Evolutionary conservation across 73 alveolate genomes (phyloP).

Genomic region (Paramecium bursaria): DNA sequence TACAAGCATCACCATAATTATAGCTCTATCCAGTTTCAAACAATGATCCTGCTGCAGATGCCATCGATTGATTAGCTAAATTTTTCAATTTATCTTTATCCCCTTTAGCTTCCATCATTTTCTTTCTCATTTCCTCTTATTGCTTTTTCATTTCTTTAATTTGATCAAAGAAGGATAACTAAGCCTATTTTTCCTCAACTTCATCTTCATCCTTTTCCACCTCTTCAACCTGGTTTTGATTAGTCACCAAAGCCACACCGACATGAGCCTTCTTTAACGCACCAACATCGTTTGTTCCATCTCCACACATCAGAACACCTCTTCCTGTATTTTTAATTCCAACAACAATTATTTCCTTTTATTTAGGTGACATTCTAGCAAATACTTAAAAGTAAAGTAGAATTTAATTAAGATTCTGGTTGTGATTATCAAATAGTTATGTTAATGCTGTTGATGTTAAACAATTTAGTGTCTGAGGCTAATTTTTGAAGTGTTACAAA

Average conservation of each 20-base stretch:
- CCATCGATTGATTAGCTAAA: conserved; percentile 73
- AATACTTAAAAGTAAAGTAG: conserved; percentile 76
- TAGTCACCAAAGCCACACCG: conserved; percentile 92
- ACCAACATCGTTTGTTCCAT: conserved; percentile 99
- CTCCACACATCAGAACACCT: conserved; percentile 97
- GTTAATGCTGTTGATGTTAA: conserved; percentile 1
- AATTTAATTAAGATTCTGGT: neutral
- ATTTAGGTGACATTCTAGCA: conserved; percentile 94
- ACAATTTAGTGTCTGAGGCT: neutral
- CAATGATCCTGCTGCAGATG: conserved; percentile 58
- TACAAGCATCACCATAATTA: conserved; percentile 96
- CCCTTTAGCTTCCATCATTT: conserved; percentile 70
- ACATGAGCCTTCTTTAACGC: conserved; percentile 92
- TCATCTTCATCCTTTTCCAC: conserved; percentile 78
- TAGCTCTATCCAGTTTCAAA: conserved; percentile 74
- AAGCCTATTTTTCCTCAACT: conserved; percentile 54
- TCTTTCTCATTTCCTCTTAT: conserved; percentile 75
- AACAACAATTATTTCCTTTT: conserved; percentile 90
- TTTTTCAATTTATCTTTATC: conserved; percentile 51
- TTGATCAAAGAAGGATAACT: conserved; percentile 60
- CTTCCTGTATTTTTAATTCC: conserved; percentile 85
- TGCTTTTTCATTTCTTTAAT: conserved; percentile 71
- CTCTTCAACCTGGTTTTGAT: conserved; percentile 83
- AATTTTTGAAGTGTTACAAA: neutral
- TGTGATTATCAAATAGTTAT: neutral